Conservation (phyloP, 75 land plant species). For the Picea glauca region DNA sequence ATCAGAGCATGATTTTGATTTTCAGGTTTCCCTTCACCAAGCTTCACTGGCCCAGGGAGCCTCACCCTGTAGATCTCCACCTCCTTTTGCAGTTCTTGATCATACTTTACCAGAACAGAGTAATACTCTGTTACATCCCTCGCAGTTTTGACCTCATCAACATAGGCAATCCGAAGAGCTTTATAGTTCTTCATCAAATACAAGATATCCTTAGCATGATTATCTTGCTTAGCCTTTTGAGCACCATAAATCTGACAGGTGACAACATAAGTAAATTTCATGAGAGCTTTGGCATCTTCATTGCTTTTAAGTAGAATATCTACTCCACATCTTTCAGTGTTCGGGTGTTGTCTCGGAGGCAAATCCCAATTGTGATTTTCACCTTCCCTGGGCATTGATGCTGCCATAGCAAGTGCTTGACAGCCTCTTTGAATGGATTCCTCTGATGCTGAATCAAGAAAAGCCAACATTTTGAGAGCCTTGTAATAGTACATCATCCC, state of each 20-base stretch:
- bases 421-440: constrained; percentile 6
- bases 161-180: constrained; percentile 89
- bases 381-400: not conserved
- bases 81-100: constrained; percentile 57
- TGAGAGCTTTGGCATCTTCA: constrained; percentile 76
- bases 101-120: constrained; percentile 91
- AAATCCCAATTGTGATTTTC: constrained; percentile 8
- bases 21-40: constrained; percentile 98
- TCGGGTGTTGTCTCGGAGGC: constrained; percentile 30
- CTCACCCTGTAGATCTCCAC: constrained; percentile 82
- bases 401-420: constrained; percentile 3
- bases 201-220: constrained; percentile 75
- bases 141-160: constrained; percentile 62
- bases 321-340: constrained; percentile 37
- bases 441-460: constrained; percentile 40
- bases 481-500: constrained; percentile 53
- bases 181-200: constrained; percentile 79
- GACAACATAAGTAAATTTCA: constrained; percentile 96
- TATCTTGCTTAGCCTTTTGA: constrained; percentile 72
- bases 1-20: constrained; percentile 96
- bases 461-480: constrained; percentile 35
- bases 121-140: constrained; percentile 42
- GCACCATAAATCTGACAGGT: constrained; percentile 96
- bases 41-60: constrained; percentile 86
- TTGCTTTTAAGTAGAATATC: constrained; percentile 52